These are phyloP conservation scores for Calvatia gigantea DNA, from an alignment of 768 basidiomycete species.

Conservation along the genomic window DNA sequence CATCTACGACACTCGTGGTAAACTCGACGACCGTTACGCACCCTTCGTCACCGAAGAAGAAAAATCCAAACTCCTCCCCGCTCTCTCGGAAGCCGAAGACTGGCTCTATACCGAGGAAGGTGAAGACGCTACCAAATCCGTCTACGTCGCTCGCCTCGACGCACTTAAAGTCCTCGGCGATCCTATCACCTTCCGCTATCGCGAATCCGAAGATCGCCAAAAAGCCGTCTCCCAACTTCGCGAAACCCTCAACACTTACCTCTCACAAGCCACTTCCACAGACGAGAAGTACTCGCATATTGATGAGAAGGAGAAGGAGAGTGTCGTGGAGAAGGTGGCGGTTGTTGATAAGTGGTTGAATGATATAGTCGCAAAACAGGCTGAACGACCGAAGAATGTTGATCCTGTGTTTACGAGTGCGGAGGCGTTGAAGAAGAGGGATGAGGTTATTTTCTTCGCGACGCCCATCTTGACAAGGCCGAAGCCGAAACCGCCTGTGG, in stretches of 20 bases:
- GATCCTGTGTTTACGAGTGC: conserved; percentile 78
- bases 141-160: conserved; percentile 85
- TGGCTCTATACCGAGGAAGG: conserved; percentile 98
- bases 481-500: conserved; percentile 82
- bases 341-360: conserved; percentile 94
- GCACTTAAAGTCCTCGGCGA: conserved; percentile 82
- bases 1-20: conserved; percentile 91
- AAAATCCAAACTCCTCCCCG: conserved; percentile 69
- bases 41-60: conserved; percentile 71
- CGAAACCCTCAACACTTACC: conserved; percentile 85
- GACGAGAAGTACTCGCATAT: conserved; percentile 93
- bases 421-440: conserved; percentile 88
- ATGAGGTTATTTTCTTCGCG: conserved; percentile 88
- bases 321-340: conserved; percentile 85
- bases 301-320: conserved; percentile 81
- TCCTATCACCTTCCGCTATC: conserved; percentile 80
- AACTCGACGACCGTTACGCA: conserved; percentile 87
- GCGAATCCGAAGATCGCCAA: conserved; percentile 79
- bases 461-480: conserved; percentile 88
- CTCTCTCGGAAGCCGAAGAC: conserved; percentile 80
- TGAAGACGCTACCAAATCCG: conserved; percentile 93
- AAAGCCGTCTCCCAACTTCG: conserved; percentile 71
- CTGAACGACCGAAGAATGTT: conserved; percentile 84
- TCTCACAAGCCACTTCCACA: conserved; percentile 72
- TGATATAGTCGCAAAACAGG: conserved; percentile 84